Evolutionary conservation across 2,329 filamentous ascomycete genomes (phyloP), one percentile per base, ranked within the genome.

Genomic region (Neopestalotiopsis rosae): DNA sequence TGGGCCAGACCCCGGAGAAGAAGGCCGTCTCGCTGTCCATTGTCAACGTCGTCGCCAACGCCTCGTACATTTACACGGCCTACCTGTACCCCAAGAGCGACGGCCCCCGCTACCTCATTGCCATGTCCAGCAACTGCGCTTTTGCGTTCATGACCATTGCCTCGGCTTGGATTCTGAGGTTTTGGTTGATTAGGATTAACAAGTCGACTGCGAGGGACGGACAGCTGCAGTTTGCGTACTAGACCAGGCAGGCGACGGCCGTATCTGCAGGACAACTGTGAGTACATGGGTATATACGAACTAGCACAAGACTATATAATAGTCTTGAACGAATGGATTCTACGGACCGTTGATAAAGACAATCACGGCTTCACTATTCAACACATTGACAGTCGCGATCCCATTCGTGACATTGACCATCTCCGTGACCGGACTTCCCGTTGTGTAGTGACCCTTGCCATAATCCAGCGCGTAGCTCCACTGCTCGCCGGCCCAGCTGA

Each of bases 11-110:
- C 0, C 79, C 79, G 1, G 82, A 85, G 74, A 84, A 84, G 74
- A 84, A 83, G 68, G 81, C 83, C 0, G 78, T 80, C 17, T 78
- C 79, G 14, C 72, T 84, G 17, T 79, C 79, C 4, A 81, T 85
- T 40, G 82, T 84, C 38, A 85, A 83, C 34, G 81, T 83, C 0
- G 70, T 83, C 9, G 81, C 80, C 34, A 84, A 84, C 56, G 80
- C 79, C 0, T 81, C 79, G 0, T 84, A 84, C 69, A 81, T 85
- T 28, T 85, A 82, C 77, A 84, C 82, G 1, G 80, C 83, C 0
- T 85, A 84, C 67, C 72, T 85, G 5, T 85, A 82, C 73, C 81
- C 81, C 0, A 75, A 78, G 62, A 78, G 73, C 24, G 78, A 83
- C 20, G 81, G 78, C 1, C 83, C 83, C 0, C 75, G 80, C 6